phyloP scores from a whole-genome alignment of 768 basidiomycete species.

The Lactarius hatsudake region DNA sequence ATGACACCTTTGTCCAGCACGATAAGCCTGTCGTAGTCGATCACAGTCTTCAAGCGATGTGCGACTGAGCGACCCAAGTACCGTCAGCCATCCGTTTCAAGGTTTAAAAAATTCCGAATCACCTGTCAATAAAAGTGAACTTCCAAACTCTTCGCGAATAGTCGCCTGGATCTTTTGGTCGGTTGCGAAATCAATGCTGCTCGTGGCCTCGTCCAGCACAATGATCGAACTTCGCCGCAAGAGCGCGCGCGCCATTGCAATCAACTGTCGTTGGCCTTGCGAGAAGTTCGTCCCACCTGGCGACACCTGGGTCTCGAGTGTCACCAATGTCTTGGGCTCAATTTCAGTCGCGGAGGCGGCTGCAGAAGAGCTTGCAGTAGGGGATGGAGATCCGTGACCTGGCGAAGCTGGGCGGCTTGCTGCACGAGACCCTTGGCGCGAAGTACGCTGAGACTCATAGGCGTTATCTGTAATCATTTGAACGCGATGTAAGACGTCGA shows the following conservation, averaged over 20 bases:
- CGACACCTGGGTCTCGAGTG: slow-evolving; percentile 76
- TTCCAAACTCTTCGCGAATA: slow-evolving; percentile 80
- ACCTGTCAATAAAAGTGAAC: slow-evolving; percentile 73
- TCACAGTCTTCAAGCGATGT: slow-evolving; percentile 72
- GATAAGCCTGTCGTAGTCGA: slow-evolving; percentile 77
- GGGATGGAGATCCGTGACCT: slow-evolving; percentile 37
- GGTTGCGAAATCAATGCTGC: slow-evolving; percentile 83
- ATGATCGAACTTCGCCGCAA: slow-evolving; percentile 70
- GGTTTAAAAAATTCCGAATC: slow-evolving; percentile 32
- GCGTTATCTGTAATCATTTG: slow-evolving; percentile 63
- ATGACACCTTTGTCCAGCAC: slow-evolving; percentile 69
- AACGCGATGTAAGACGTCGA: slow-evolving; percentile 79
- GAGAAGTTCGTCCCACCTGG: slow-evolving; percentile 90
- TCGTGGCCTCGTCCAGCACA: slow-evolving; percentile 80
- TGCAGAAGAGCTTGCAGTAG: slow-evolving; percentile 43
- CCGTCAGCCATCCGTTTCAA: neutral
- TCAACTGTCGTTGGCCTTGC: slow-evolving; percentile 86
- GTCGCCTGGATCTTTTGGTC: slow-evolving; percentile 89
- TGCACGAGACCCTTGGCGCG: slow-evolving; percentile 46
- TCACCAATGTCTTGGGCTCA: slow-evolving; percentile 55
- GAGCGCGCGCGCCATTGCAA: slow-evolving; percentile 82
- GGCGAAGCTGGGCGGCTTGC: slow-evolving; percentile 46
- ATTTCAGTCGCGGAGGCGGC: slow-evolving; percentile 44
- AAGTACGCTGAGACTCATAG: slow-evolving; percentile 47
- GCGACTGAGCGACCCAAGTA: slow-evolving; percentile 47